Base-by-base conservation (phyloP, 306 rosid genomes). In the Argentina anserina region DNA sequence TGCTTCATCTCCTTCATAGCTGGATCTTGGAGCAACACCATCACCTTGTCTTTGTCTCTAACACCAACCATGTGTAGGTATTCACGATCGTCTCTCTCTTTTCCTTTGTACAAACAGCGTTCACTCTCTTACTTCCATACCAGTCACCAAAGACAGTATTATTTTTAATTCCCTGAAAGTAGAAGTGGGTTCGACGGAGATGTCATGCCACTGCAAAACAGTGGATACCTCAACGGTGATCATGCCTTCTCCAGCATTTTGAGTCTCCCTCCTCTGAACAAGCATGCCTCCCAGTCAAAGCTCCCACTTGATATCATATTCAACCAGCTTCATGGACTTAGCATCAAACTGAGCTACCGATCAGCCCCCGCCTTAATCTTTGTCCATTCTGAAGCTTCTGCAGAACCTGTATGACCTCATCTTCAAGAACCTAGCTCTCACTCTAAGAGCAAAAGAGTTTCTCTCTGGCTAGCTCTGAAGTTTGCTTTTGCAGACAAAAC, bases 271-370 rank as follows among this genome's bases (percentile, higher is more conserved):
- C 42, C 80, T 91, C 50, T 94, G 99, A 18, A 94, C 99, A 25
- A 94, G 96, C 99, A 94, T 94, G 68, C 99, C 99, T 49, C 99
- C 97, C 2, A 97, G 97, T 36, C 99, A 80, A 39, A 88, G 88
- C 73, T 94, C 99, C 99, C 99, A 94, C 76, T 94, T 87, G 83
- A 91, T 88, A 68, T 94, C 92, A 36, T 76, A n/a, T 11, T 56
- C 20, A 61, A 61, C 43, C 21, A 9, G 11, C 17, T 28, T 34
- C 6, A 33, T 4, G 3, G 18, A 36, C 41, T 53, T 53, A 1
- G n/a, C 14, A 72, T 75, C 77, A 49, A 70, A 11, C 11, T 81
- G 68, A 37, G 42, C 59, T 49, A 78, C 67, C 79, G 76, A n/a
- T 36, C 66, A 9, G 41, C 70, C 52, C 21, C 55, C 9, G 53